These are phyloP conservation scores for Starmerella ratchasimensis DNA, from an alignment of 805 yeast species.

Conservation along the genomic window DNA sequence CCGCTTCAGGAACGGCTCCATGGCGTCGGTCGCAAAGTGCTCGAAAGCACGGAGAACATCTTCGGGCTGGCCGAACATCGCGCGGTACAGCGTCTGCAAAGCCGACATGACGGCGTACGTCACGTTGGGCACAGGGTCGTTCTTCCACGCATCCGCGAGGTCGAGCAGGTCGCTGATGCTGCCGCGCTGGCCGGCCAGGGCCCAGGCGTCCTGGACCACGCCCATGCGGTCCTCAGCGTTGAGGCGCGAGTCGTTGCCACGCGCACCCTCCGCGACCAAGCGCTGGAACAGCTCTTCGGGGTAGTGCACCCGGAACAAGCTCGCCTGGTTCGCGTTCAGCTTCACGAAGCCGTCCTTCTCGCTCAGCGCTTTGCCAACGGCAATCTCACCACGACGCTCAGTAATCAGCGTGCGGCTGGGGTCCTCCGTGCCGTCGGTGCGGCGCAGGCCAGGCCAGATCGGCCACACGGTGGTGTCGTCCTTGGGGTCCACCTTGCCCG, in stretches of 20 bases:
- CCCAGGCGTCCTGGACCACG: constrained; percentile 45
- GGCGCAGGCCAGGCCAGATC: constrained; percentile 42
- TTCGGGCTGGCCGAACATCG: constrained; percentile 38
- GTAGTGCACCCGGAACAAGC: constrained; percentile 48
- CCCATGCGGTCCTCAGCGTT: constrained; percentile 51
- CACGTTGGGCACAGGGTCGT: constrained; percentile 36
- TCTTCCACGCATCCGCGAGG: constrained; percentile 38
- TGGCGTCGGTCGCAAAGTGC: constrained; percentile 39
- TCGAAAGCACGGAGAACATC: constrained; percentile 31
- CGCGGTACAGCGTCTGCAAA: constrained; percentile 31
- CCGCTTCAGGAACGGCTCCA: constrained; percentile 38
- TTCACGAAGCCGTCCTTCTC: constrained; percentile 35
- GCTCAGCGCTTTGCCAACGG: constrained; percentile 26
- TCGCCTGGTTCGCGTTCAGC: constrained; percentile 47
- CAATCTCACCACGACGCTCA: constrained; percentile 36
- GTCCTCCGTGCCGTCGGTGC: constrained; percentile 47
- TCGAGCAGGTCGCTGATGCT: constrained; percentile 36
- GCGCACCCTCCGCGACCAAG: constrained; percentile 40
- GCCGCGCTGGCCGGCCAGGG: constrained; percentile 38
- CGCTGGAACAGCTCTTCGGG: constrained; percentile 37
- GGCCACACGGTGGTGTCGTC: constrained; percentile 45
- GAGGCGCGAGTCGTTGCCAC: constrained; percentile 35
- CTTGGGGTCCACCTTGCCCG: constrained; percentile 45
- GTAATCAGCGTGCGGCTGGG: constrained; percentile 37
- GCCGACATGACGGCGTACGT: constrained; percentile 38